These are phyloP conservation scores for Phytophthora fragariae DNA, from an alignment of 352 stramenopile species.

Conservation along the genomic window DNA sequence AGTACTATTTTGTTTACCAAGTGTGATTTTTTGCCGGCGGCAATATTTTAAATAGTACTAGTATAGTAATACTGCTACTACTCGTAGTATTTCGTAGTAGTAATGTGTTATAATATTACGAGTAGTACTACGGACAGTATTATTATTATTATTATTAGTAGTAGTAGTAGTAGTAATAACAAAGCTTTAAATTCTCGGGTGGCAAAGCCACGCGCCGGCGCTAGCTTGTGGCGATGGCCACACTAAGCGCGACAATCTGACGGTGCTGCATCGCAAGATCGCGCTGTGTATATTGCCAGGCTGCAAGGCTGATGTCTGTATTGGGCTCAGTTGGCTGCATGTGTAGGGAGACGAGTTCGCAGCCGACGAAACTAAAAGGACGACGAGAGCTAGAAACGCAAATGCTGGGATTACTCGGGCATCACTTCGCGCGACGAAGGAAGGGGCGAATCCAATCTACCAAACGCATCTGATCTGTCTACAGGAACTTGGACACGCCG, in stretches of 20 bases:
- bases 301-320: not conserved
- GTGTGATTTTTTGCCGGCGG: no score
- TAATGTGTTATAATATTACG: no score
- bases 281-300: not conserved
- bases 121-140: no score
- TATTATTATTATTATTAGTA: no score
- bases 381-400: constrained; percentile 32
- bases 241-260: not conserved
- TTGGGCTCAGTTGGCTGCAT: not conserved
- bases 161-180: no score
- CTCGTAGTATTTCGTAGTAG: no score
- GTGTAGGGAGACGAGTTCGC: not conserved
- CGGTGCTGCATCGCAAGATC: not conserved
- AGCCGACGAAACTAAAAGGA: not conserved
- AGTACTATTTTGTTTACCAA: no score
- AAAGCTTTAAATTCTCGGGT: no score
- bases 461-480: constrained; percentile 56
- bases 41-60: no score
- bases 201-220: not conserved
- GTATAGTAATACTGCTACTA: no score
- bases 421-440: constrained; percentile 26
- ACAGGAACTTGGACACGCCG: constrained; percentile 90
- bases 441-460: constrained; percentile 40
- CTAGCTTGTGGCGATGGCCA: not conserved
- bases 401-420: constrained; percentile 46